These are phyloP conservation scores for Coemansia sp. DNA, from an alignment of 192 early-diverging fungal genomes.

Conservation along the genomic window DNA sequence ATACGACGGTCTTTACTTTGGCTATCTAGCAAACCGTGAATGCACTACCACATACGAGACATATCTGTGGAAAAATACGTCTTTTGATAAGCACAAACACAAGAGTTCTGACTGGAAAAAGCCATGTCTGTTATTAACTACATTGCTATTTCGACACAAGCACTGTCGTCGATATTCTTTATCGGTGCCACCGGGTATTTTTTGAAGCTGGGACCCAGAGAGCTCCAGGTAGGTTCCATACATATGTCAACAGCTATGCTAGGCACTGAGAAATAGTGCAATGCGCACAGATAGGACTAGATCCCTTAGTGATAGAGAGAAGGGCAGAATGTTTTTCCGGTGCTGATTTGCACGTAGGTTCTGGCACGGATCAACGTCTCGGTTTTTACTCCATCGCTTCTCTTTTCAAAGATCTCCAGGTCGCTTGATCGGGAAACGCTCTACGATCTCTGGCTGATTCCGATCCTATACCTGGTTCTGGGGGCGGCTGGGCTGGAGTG, in stretches of 20 bases:
- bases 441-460: conserved; percentile 66
- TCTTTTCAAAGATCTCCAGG: conserved; percentile 71
- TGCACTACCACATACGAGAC: no score
- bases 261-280: neutral
- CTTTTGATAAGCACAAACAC: no score
- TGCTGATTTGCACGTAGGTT: conserved; percentile 8
- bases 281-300: neutral
- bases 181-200: conserved; percentile 27
- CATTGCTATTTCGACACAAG: conserved; percentile 29
- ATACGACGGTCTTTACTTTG: no score
- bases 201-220: conserved; percentile 13
- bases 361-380: conserved; percentile 59
- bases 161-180: conserved; percentile 22
- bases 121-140: conserved; percentile 22
- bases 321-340: neutral
- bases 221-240: conserved; percentile 22
- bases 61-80: no score
- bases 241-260: neutral
- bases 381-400: conserved; percentile 70
- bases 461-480: conserved; percentile 46
- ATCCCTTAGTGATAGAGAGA: neutral
- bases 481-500: conserved; percentile 29
- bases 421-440: conserved; percentile 62
- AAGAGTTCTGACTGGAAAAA: neutral
- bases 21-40: no score